Percentiles rank a stretch among this genome's conserved stretches.
These are phyloP conservation scores for Ceratocystis albifundus DNA, from an alignment of 2,329 filamentous ascomycete species.

Conservation along the genomic window DNA sequence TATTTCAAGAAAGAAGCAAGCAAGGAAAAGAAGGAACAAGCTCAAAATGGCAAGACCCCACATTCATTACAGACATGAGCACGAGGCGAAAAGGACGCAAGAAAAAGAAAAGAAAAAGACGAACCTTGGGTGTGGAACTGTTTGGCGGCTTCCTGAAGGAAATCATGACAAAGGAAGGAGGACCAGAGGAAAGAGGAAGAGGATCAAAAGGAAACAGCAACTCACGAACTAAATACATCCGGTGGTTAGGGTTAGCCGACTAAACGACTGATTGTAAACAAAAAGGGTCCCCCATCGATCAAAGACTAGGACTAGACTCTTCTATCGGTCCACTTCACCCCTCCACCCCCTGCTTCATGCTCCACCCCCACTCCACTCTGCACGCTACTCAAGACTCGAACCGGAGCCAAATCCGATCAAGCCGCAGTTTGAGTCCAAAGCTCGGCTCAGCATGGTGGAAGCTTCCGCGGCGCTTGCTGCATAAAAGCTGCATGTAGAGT, in stretches of 20 bases:
- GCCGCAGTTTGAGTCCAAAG: slow-evolving; percentile 4
- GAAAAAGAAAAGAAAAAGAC: neutral
- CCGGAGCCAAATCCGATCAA: neutral
- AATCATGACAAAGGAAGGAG: neutral
- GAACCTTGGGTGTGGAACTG: neutral
- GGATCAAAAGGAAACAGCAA: neutral
- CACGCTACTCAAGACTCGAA: neutral
- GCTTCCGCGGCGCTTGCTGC: slow-evolving; percentile 9
- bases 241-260: no score
- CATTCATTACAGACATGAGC: no score
- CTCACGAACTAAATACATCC: no score
- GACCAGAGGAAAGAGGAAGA: neutral
- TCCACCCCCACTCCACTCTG: slow-evolving; percentile 8
- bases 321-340: neutral
- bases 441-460: slow-evolving; percentile 6
- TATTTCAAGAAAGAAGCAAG: neutral
- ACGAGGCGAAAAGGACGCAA: neutral
- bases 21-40: neutral
- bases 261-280: no score
- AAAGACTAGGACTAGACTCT: no score
- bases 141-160: slow-evolving; percentile 3
- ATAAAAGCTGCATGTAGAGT: neutral
- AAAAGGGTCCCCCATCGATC: no score
- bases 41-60: neutral
- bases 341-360: neutral